Evolutionary conservation across 495 filamentous ascomycete genomes (phyloP), one percentile per base, ranked within the genome.

Genomic region (Thermothielavioides terrestris): DNA sequence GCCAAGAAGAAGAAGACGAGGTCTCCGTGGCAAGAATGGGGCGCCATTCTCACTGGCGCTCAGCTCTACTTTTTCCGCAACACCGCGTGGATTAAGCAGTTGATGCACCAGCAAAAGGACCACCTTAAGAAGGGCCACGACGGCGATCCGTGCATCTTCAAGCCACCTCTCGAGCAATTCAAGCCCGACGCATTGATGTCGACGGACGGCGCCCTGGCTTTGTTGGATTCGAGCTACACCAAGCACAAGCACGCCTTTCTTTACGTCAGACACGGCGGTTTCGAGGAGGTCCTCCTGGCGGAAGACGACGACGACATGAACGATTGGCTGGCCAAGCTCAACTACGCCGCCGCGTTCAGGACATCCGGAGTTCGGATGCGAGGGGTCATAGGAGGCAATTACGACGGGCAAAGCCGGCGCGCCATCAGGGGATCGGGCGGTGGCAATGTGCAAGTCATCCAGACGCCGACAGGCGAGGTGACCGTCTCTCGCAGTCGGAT

Each of bases 1-100:
- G 70, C 79, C 10, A 96, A 94, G 66, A 95, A 87, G 69, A 96
- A 95, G 74, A 89, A 89, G 65, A 84, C 89, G 0, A 78, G 94
- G 28, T 95, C 89, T 1, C 94, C 92, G 1, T 99, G 92, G 92
- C 89, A 95, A 56, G 92, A 97, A 71, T 99, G 92, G 92, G 92
- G 92, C 39, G 91, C 89, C 27, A 80, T 99, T 38, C 75, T 99
- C 18, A 99, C 92, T 6, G 84, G 89, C 22, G 91, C 92, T 12
- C 91, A 96, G 58, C 77, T 99, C 36, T 97, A 94, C 66, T 89
- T 99, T 69, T 99, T 99, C 70, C 80, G 85, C 47, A 95, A 97
- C 59, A 81, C 87, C 17, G 71, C 76, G 10, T 97, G 92, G 92
- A 80, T 94, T n/a, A 95, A 92, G 61, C 82, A 74, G 46, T 67